phyloP scores from a whole-genome alignment of 2,329 filamentous ascomycete species.

The Dothistroma pini region DNA sequence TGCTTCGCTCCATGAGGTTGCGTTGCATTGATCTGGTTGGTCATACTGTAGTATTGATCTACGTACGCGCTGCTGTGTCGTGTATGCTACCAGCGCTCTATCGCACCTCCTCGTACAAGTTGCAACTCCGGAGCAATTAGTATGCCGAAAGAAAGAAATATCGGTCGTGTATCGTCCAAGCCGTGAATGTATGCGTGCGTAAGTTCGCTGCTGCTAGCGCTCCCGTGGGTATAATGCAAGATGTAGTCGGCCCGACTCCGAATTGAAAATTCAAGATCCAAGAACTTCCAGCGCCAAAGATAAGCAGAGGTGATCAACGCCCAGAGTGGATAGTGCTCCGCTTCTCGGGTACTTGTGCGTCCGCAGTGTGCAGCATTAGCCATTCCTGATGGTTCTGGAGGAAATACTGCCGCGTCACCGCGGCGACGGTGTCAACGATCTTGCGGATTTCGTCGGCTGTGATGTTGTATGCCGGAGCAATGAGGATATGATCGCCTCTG shows the following conservation, averaged over 20 bases:
- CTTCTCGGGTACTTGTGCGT: background rate
- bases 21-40: too few species aligned
- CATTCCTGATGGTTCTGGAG: conserved; percentile 7
- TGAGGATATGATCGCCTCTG: conserved; percentile 65
- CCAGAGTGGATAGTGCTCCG: background rate
- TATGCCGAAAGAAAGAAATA: background rate
- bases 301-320: background rate
- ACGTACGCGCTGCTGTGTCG: too few species aligned
- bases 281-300: background rate
- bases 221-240: background rate
- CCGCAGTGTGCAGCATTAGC: background rate
- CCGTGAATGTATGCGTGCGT: background rate
- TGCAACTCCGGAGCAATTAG: background rate
- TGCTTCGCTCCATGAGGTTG: too few species aligned
- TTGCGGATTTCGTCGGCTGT: conserved; percentile 54
- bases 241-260: background rate
- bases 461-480: conserved; percentile 67
- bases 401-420: conserved; percentile 53
- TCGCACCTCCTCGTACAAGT: background rate
- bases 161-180: background rate
- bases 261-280: background rate
- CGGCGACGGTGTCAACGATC: conserved; percentile 51
- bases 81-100: background rate
- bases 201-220: background rate
- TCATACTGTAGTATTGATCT: too few species aligned